Evolutionary conservation across 1,139 yeast species (phyloP).

Genomic region (Yamadazyma jaroonii): DNA sequence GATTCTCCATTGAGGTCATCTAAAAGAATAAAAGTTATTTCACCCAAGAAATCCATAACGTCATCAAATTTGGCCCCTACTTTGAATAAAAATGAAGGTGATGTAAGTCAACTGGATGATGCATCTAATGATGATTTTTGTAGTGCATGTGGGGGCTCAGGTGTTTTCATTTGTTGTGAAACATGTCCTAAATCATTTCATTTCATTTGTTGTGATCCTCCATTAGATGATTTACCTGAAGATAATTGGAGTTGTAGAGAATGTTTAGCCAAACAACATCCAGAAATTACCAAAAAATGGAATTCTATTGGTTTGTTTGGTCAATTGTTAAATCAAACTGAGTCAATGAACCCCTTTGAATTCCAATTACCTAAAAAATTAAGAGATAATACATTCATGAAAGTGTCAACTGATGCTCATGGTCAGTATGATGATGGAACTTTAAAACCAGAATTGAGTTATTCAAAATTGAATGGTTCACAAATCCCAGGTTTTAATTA

Average conservation of each 20-base stretch:
- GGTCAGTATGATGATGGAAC: conserved; percentile 73
- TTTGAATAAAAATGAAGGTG: conserved; percentile 2
- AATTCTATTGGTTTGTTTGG: conserved; percentile 57
- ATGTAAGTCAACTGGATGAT: conserved; percentile 15
- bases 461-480: conserved; percentile 35
- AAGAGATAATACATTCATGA: conserved; percentile 66
- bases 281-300: conserved; percentile 28
- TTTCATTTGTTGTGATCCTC: conserved; percentile 88
- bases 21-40: conserved; percentile 40
- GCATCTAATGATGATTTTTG: conserved; percentile 82
- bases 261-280: conserved; percentile 46
- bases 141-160: conserved; percentile 82
- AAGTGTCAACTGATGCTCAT: conserved; percentile 61
- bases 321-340: conserved; percentile 56
- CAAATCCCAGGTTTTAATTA: conserved; percentile 37
- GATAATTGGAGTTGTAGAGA: conserved; percentile 89
- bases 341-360: conserved; percentile 65
- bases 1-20: conserved; percentile 17
- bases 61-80: conserved; percentile 28
- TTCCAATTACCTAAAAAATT: conserved; percentile 68
- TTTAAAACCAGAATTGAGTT: conserved; percentile 49
- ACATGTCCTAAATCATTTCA: conserved; percentile 91
- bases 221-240: conserved; percentile 77
- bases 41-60: conserved; percentile 35
- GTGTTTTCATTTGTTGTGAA: conserved; percentile 90